These are phyloP conservation scores for Lentinula lateritia DNA, from an alignment of 768 basidiomycete genomes.

Conservation along the genomic window DNA sequence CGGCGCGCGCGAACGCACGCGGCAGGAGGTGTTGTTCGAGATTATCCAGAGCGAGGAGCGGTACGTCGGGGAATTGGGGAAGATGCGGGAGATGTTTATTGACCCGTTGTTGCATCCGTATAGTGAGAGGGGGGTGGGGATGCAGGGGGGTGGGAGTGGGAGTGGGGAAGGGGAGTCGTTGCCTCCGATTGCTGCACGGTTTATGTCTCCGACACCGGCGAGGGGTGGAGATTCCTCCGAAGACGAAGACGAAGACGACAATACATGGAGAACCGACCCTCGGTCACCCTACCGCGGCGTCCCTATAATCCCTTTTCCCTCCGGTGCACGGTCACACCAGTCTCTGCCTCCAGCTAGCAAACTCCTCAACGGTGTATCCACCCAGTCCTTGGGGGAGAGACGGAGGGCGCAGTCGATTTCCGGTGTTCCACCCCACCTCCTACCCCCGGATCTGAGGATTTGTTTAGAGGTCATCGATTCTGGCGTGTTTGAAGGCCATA, in stretches of 20 bases:
- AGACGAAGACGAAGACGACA: too few species aligned
- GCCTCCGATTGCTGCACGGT: conserved; percentile 86
- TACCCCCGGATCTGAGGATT: conserved; percentile 83
- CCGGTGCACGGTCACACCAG: conserved; percentile 57
- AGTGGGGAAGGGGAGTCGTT: conserved; percentile 35
- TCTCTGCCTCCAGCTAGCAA: conserved; percentile 56
- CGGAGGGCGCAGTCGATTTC: too few species aligned
- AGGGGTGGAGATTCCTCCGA: too few species aligned
- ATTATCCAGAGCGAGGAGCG: conserved; percentile 95
- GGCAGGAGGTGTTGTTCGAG: conserved; percentile 95
- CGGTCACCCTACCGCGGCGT: conserved; percentile 69
- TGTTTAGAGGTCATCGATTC: conserved; percentile 85
- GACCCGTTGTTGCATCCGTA: conserved; percentile 86
- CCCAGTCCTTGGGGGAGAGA: conserved; percentile 57
- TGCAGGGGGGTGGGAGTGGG: too few species aligned
- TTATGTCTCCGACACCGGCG: too few species aligned
- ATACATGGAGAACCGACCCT: conserved; percentile 40
- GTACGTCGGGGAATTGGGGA: conserved; percentile 88
- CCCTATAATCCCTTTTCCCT: conserved; percentile 62
- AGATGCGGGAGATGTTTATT: conserved; percentile 93
- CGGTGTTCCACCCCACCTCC: too few species aligned
- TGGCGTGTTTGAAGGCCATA: conserved; percentile 86
- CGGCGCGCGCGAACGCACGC: conserved; percentile 88
- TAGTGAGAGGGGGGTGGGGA: background rate
- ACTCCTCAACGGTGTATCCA: conserved; percentile 39